Evolutionary conservation across 169 alveolate species (phyloP).

Genomic region (Plasmodium adleri): DNA sequence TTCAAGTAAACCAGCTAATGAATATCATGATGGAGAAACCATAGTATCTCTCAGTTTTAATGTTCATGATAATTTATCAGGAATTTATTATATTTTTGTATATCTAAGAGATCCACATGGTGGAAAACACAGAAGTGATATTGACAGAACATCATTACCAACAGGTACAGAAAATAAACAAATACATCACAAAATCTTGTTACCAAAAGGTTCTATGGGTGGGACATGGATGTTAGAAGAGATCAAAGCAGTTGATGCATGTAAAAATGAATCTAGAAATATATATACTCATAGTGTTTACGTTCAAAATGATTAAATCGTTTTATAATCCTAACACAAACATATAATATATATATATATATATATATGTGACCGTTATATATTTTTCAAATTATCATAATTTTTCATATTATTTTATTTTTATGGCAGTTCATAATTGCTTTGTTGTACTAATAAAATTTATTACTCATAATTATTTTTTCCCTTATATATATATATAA

Average conservation of each 20-base stretch:
- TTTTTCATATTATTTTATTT: too few species aligned
- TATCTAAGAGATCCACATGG: constrained; percentile 81
- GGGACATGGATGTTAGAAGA: constrained; percentile 83
- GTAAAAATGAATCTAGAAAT: constrained; percentile 61
- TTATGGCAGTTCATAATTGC: too few species aligned
- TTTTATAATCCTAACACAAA: neutral
- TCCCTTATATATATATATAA: too few species aligned
- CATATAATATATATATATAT: too few species aligned
- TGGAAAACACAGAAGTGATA: constrained; percentile 80
- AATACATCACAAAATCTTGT: constrained; percentile 60
- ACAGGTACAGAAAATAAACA: constrained; percentile 59
- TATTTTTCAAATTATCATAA: too few species aligned
- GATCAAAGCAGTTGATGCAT: constrained; percentile 57
- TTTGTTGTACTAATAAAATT: too few species aligned
- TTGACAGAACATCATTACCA: constrained; percentile 47
- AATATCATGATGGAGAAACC: constrained; percentile 85
- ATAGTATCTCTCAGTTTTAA: constrained; percentile 61
- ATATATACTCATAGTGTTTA: constrained; percentile 61
- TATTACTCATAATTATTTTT: too few species aligned
- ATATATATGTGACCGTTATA: too few species aligned
- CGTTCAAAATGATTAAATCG: constrained; percentile 36
- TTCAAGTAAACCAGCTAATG: constrained; percentile 80
- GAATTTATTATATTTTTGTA: constrained; percentile 6
- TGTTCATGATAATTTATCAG: constrained; percentile 27
- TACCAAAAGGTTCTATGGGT: constrained; percentile 86